Evolutionary conservation across 2,329 filamentous ascomycete species (phyloP).

Genomic region (Aspergillus sp.): DNA sequence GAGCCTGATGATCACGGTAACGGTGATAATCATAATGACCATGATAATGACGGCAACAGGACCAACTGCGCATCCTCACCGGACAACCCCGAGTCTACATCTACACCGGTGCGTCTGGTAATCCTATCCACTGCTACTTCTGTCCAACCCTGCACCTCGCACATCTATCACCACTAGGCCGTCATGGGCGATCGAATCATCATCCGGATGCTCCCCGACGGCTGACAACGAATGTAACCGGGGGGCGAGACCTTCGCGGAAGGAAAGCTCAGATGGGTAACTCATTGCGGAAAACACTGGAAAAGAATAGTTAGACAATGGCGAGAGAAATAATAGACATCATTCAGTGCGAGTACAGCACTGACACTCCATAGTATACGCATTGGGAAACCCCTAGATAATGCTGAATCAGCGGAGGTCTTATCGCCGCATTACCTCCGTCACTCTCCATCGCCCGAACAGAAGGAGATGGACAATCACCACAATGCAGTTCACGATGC

Average conservation of each 20-base stretch:
- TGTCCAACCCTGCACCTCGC: slow-evolving; percentile 32
- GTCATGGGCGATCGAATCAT: slow-evolving; percentile 36
- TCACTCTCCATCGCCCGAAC: too few relatives aligned
- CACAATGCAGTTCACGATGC: not conserved
- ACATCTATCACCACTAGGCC: slow-evolving; percentile 36
- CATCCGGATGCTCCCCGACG: slow-evolving; percentile 33
- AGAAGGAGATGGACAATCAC: not conserved
- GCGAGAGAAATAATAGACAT: not conserved
- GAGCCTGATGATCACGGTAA: too few relatives aligned
- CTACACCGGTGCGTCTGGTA: slow-evolving; percentile 4
- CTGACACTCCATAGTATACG: not conserved
- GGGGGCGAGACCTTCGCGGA: slow-evolving; percentile 34
- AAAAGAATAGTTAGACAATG: not conserved
- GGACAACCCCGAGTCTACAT: slow-evolving; percentile 1
- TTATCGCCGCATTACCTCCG: too few relatives aligned
- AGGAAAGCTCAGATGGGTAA: slow-evolving; percentile 27
- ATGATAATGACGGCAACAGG: not conserved
- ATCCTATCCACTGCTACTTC: slow-evolving; percentile 26
- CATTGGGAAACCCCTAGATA: not conserved
- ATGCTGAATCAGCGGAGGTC: not conserved
- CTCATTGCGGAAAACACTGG: not conserved
- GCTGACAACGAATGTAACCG: slow-evolving; percentile 26
- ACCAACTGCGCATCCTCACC: slow-evolving; percentile 3
- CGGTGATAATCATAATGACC: not conserved
- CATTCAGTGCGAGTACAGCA: not conserved